Percentiles rank a stretch among this genome's conserved stretches.
Evolutionary conservation across 257 asterid species (phyloP).

Genomic region (Echium plantagineum): DNA sequence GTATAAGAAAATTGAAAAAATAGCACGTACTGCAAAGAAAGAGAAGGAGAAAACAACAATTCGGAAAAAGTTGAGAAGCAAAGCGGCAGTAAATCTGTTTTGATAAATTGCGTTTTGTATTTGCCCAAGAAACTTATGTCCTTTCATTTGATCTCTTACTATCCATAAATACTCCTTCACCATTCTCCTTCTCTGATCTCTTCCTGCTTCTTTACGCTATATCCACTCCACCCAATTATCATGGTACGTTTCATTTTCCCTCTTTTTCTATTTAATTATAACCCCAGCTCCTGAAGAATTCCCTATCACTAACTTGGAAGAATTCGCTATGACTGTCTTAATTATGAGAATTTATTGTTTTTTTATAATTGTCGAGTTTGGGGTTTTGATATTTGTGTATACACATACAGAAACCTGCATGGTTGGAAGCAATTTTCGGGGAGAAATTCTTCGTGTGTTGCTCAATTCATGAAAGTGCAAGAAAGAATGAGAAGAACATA

Average conservation of each 20-base stretch:
- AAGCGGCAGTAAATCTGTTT: background rate
- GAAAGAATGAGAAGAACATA: slow-evolving; percentile 61
- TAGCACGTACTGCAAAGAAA: too few relatives aligned
- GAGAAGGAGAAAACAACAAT: background rate
- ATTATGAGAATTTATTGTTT: too few relatives aligned
- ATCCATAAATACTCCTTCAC: background rate
- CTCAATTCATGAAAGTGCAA: slow-evolving; percentile 42
- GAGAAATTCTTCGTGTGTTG: slow-evolving; percentile 73
- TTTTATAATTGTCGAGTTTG: too few relatives aligned
- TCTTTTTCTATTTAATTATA: too few relatives aligned
- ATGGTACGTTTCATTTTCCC: background rate
- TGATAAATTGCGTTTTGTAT: background rate
- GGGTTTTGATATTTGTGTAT: too few relatives aligned
- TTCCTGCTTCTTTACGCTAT: background rate
- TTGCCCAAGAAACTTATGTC: background rate
- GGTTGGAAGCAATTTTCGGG: slow-evolving; percentile 43
- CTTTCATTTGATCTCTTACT: background rate
- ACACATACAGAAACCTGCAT: slow-evolving; percentile 23
- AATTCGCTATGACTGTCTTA: too few relatives aligned
- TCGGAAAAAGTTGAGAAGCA: background rate
- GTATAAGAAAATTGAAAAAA: too few relatives aligned
- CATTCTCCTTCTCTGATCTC: background rate
- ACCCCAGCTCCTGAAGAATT: too few relatives aligned
- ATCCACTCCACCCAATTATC: background rate
- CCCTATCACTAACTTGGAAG: too few relatives aligned